Evolutionary conservation across 352 stramenopile genomes (phyloP), one percentile per base, ranked within the genome.

Genomic region (Ophiocytium majus): DNA sequence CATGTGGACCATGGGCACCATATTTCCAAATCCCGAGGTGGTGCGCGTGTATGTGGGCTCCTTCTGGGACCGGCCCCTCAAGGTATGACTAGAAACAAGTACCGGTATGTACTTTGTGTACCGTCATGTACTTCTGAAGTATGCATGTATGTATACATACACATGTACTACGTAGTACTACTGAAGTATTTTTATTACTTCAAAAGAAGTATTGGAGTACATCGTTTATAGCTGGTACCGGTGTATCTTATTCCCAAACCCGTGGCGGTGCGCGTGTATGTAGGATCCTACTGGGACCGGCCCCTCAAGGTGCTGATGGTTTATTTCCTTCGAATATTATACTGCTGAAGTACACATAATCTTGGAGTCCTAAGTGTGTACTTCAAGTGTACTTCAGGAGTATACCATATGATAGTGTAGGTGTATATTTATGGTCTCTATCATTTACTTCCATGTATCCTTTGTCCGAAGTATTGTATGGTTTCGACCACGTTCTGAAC

Each of bases 1-100:
- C 31, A 98, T 99, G 92, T 99, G 97, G 97, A 97, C 93, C 33
- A 92, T 99, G 71, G 96, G 97, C 80, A 99, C 97, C 81, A 90
- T 92, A 0, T 91, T 98, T 37, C 94, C 96, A 85, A 97, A 93
- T 0, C 94, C 95, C 0, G 95, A 98, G 86, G 95, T 98, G 81
- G 94, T 97, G 90, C 93, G 95, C 37, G 94, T 98, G 28, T 98
- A 97, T 88, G 92, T 98, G 63, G 94, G 95, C 5, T 97, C 93
- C 66, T 98, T 98, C 90, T 97, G 94, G 94, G 94, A 97, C 63
- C 89, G 97, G 83, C 83, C 89, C 14, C 81, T 92, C 23, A 86
- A 86, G 76, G 75, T 81, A 36, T 37, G 75, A 76, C 17, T 10
- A 76, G 43, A 14, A 14, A 57, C 43, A 57, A 14, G 14, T 14